Base-by-base conservation (phyloP, 2,329 filamentous ascomycete species). In the Talaromyces sp. region DNA sequence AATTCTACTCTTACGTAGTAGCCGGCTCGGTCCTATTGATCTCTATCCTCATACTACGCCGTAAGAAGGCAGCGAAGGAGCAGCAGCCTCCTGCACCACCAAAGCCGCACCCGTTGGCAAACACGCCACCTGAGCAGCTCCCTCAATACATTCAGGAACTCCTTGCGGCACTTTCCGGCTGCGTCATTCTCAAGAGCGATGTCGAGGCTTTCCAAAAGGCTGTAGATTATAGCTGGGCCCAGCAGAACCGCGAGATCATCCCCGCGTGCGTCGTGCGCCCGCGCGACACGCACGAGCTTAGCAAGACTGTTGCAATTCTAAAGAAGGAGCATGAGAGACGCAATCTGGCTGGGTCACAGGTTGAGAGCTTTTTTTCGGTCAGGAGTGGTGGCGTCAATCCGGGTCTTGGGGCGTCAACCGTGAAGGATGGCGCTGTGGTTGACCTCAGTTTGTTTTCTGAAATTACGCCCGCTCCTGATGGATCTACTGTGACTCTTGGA, bases 241-340 rank as follows among this genome's bases (percentile, higher is more conserved):
- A 57, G 45, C 55, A 57, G 45, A 57, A 57, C 55, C 55, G 55
- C 45, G 55, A 57, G 55, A 57, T 57, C 45, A 57, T 57, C n/a
- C 54, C 55, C 21, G 36, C 45, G 36, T 57, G 55, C 45, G 37
- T 57, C 45, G 15, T 57, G 19, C 45, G 45, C 45, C 55, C 55
- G 55, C 45, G 25, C 25, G 37, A 51, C 45, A 57, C 45, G 36
- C 55, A 51, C 9, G 55, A 57, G 36, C 55, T 57, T 36, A 57
- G 55, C 36, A 57, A 43, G 36, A 51, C 22, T 51, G 36, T 57
- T 36, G 17, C 19, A 51, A 57, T 57, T 25, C 25, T 57, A 8
- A 57, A 51, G 3, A 41, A 41, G 39, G 52, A 54, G 40, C 31
- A 54, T 37, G 52, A 45, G 5, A 54, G 40, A 53, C 51, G 51